Percentiles rank a stretch among this genome's conserved stretches.
phyloP scores from a whole-genome alignment of 257 asterid genomes.

The Pogostemon cablin region DNA sequence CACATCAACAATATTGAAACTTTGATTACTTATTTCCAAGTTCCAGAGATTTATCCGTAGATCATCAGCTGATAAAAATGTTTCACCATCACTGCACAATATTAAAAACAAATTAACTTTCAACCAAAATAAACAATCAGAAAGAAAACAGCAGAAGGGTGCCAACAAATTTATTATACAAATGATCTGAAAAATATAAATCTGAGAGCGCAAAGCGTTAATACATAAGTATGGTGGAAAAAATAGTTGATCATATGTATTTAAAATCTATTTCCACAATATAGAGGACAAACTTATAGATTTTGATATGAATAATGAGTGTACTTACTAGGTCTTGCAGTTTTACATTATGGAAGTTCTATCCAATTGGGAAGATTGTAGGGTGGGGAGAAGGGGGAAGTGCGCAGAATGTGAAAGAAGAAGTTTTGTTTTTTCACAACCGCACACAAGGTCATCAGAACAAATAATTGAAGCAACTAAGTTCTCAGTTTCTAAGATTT shows the following conservation, averaged over 20 bases:
- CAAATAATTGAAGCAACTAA: slow-evolving; percentile 15
- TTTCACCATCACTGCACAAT: slow-evolving; percentile 79
- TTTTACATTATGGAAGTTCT: slow-evolving; percentile 1
- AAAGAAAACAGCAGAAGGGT: slow-evolving; percentile 23
- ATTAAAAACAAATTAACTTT: slow-evolving; percentile 26
- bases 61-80: slow-evolving; percentile 94
- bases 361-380: not conserved
- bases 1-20: slow-evolving; percentile 90
- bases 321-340: not conserved
- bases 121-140: slow-evolving; percentile 16
- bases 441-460: slow-evolving; percentile 6
- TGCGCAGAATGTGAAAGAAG: slow-evolving; percentile 3
- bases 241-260: slow-evolving; percentile 4
- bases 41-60: slow-evolving; percentile 89
- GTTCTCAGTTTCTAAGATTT: slow-evolving; percentile 17
- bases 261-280: slow-evolving; percentile 15
- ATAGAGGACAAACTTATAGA: not conserved
- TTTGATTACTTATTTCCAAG: slow-evolving; percentile 85
- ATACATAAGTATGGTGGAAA: not conserved
- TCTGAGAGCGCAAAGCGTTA: slow-evolving; percentile 20
- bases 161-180: slow-evolving; percentile 21
- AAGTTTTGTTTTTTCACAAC: slow-evolving; percentile 13
- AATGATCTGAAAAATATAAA: not conserved
- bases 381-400: slow-evolving; percentile 10
- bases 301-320: not conserved